Evolutionary conservation across 2,329 filamentous ascomycete genomes (phyloP).

Genomic region (Neoscytalidium dimidiatum): DNA sequence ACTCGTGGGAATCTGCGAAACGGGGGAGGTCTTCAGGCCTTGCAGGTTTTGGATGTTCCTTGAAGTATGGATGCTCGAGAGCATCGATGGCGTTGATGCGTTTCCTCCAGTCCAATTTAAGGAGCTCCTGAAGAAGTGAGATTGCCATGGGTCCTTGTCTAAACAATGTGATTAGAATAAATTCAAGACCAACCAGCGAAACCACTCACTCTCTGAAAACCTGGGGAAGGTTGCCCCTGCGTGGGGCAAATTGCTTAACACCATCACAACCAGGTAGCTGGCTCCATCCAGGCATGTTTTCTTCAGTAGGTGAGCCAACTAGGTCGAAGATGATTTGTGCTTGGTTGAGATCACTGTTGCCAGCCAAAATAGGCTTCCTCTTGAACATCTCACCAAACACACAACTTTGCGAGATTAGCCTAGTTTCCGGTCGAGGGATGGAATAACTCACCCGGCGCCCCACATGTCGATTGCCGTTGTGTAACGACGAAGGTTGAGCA

Average conservation of each 20-base stretch:
- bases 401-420: slow-evolving; percentile 60
- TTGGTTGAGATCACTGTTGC: slow-evolving; percentile 86
- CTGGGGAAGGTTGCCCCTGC: slow-evolving; percentile 66
- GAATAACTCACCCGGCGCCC: slow-evolving; percentile 78
- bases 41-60: slow-evolving; percentile 73
- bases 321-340: slow-evolving; percentile 92
- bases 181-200: slow-evolving; percentile 14
- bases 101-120: slow-evolving; percentile 85
- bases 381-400: slow-evolving; percentile 98
- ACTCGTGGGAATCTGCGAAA: slow-evolving; percentile 93
- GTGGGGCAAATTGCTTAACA: slow-evolving; percentile 62
- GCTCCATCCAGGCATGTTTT: slow-evolving; percentile 91
- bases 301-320: slow-evolving; percentile 84
- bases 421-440: not conserved
- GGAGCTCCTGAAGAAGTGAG: slow-evolving; percentile 75
- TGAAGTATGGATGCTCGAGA: slow-evolving; percentile 89
- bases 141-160: slow-evolving; percentile 72
- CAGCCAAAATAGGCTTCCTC: slow-evolving; percentile 87
- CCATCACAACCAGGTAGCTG: slow-evolving; percentile 78
- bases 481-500: slow-evolving; percentile 85
- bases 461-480: slow-evolving; percentile 98
- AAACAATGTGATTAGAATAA: not conserved
- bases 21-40: slow-evolving; percentile 82
- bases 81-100: slow-evolving; percentile 94
- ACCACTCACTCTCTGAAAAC: slow-evolving; percentile 70